phyloP scores from a whole-genome alignment of 371 early-diverging fungal species.

The Haplosporangium sp. region DNA sequence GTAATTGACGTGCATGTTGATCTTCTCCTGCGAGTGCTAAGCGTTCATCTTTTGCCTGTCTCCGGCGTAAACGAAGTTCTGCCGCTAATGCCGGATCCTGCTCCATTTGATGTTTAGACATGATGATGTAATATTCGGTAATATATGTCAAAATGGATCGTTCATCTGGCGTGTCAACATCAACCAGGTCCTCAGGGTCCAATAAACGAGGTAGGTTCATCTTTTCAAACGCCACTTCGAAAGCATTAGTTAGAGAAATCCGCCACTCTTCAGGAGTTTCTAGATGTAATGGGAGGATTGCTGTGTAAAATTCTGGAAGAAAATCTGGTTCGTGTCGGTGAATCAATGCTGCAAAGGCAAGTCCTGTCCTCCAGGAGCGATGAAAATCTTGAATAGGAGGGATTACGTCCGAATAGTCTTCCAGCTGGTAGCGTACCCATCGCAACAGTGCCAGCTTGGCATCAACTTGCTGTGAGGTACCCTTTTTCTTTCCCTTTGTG shows the following conservation, averaged over 20 bases:
- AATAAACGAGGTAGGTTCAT: slow-evolving; percentile 64
- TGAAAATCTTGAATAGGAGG: slow-evolving; percentile 69
- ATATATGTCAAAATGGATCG: slow-evolving; percentile 71
- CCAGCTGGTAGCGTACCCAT: slow-evolving; percentile 72
- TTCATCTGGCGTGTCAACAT: slow-evolving; percentile 67
- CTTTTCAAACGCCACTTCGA: slow-evolving; percentile 61
- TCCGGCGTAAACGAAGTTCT: slow-evolving; percentile 21
- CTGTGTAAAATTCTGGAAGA: slow-evolving; percentile 65
- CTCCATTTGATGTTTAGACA: slow-evolving; percentile 51
- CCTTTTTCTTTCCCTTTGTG: slow-evolving; percentile 42
- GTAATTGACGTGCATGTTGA: slow-evolving; percentile 22
- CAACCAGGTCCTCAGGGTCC: slow-evolving; percentile 66
- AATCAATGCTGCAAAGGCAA: slow-evolving; percentile 71
- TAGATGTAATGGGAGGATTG: slow-evolving; percentile 32
- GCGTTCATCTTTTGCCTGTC: slow-evolving; percentile 47
- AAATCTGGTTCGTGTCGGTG: slow-evolving; percentile 72
- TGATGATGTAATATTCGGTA: slow-evolving; percentile 62
- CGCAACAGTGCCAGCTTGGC: slow-evolving; percentile 63
- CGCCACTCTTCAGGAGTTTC: slow-evolving; percentile 58
- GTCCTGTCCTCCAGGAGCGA: slow-evolving; percentile 75
- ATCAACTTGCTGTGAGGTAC: slow-evolving; percentile 59
- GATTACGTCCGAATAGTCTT: slow-evolving; percentile 70
- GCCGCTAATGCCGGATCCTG: slow-evolving; percentile 45
- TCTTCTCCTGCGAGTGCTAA: slow-evolving; percentile 48
- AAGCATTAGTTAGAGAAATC: slow-evolving; percentile 59